Percentiles rank a stretch among this genome's conserved stretches.
These are phyloP conservation scores for Papiliotrema laurentii DNA, from an alignment of 1,284 basidiomycete genomes.

Conservation along the genomic window DNA sequence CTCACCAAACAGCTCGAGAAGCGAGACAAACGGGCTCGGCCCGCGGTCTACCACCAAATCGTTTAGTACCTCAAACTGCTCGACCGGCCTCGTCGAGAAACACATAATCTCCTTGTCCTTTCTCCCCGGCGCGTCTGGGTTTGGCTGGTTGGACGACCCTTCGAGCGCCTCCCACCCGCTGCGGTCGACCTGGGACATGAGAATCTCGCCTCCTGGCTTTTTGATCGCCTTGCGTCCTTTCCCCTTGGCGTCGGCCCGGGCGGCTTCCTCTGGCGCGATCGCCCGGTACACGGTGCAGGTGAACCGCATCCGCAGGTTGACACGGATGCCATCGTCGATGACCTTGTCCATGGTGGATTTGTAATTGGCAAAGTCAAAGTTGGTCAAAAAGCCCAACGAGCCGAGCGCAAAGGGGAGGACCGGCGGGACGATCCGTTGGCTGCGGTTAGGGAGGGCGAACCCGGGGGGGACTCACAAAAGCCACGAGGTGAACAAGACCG, in stretches of 20 bases:
- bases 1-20: constrained; percentile 92
- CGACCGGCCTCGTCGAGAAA: constrained; percentile 88
- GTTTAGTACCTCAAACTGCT: constrained; percentile 97
- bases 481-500: constrained; percentile 98
- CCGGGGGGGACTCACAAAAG: constrained; percentile 61
- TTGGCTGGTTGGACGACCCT: constrained; percentile 54
- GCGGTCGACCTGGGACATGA: constrained; percentile 83
- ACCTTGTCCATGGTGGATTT: constrained; percentile 81
- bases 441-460: constrained; percentile 8
- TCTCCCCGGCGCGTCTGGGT: constrained; percentile 9
- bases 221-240: constrained; percentile 77
- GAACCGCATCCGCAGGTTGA: constrained; percentile 98
- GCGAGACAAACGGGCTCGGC: constrained; percentile 94
- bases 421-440: constrained; percentile 92
- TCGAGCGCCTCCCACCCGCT: constrained; percentile 93
- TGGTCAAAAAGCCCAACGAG: constrained; percentile 95
- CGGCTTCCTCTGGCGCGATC: constrained; percentile 61
- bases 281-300: constrained; percentile 97
- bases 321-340: constrained; percentile 89
- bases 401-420: constrained; percentile 97
- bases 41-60: constrained; percentile 97
- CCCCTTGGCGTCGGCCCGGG: constrained; percentile 30
- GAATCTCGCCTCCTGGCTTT: constrained; percentile 85
- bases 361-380: constrained; percentile 92
- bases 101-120: constrained; percentile 98